Conservation (phyloP, 1,284 basidiomycete genomes). For the Cutaneotrichosporon sp. region DNA sequence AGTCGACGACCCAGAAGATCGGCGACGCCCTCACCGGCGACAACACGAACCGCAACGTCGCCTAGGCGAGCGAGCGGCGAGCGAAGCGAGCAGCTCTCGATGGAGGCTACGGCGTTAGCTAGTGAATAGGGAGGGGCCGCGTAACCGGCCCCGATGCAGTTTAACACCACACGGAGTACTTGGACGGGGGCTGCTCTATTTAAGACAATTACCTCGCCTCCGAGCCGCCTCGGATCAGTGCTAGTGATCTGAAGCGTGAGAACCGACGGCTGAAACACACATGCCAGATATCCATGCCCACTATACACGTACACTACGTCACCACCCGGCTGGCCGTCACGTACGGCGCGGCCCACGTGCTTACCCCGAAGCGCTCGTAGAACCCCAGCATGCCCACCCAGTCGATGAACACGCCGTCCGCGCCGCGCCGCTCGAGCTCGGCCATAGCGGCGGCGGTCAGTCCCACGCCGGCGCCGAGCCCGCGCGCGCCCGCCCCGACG, state of each 20-base stretch:
- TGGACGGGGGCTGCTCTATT: too few relatives aligned
- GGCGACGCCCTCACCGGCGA: conserved; percentile 40
- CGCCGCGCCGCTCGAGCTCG: conserved; percentile 25
- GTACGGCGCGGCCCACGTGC: conserved; percentile 27
- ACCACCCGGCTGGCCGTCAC: not conserved
- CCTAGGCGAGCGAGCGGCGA: conserved; percentile 2
- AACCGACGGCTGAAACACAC: too few relatives aligned
- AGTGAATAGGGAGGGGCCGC: not conserved
- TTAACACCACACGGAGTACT: too few relatives aligned
- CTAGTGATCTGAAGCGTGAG: too few relatives aligned
- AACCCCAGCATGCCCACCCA: conserved; percentile 32
- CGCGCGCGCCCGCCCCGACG: conserved; percentile 17
- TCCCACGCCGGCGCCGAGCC: conserved; percentile 24
- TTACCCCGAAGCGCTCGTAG: conserved; percentile 28
- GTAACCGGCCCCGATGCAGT: conserved; percentile 1
- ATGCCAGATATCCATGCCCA: too few relatives aligned
- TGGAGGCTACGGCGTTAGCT: too few relatives aligned
- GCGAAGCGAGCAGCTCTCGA: too few relatives aligned
- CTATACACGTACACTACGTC: too few relatives aligned
- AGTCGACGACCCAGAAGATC: conserved; percentile 51
- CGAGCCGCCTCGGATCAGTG: too few relatives aligned
- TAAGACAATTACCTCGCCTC: too few relatives aligned
- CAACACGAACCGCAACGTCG: conserved; percentile 25
- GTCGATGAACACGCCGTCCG: conserved; percentile 34
- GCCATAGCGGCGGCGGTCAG: conserved; percentile 24